Evolutionary conservation across 495 filamentous ascomycete species (phyloP), one percentile per base, ranked within the genome.

Genomic region (Penicillium paradoxum): DNA sequence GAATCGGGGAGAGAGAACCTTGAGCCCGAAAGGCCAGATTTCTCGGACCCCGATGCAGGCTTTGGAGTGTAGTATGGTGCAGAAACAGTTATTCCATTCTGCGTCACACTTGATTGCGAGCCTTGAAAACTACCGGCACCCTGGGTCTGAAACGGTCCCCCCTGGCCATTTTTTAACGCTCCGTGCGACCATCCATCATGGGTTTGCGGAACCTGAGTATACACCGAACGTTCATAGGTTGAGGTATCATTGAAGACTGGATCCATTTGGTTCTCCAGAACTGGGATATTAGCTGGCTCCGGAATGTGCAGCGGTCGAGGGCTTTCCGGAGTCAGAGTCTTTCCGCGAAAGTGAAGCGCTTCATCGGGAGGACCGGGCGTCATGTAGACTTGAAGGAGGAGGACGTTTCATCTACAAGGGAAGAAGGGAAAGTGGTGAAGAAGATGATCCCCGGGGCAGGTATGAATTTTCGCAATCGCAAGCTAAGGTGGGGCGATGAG

Each of bases 231-330:
- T 46, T 73, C 67, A 56, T 78, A 78, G 38, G 81, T 78, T 17
- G 83, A 75, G 22, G 81, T 85, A 62, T 85, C 82, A 70, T 87
- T 84, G 73, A 87, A 87, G 55, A 79, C 64, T 39, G 83, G 83
- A 70, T 89, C 84, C 77, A 82, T 88, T 68, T 87, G 84, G 59
- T 85, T 84, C 59, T 85, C 75, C 53, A 89, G 78, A 47, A 88
- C 79, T 17, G 86, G 83, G 45, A 88, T 85, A 58, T 82, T 87
- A 53, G 84, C 75, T 36, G 85, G 83, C 58, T 85, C 81, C 57
- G 86, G 80, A 59, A 84, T 75, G 67, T 88, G 83, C 57, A 88
- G 58, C 50, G 86, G 86, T 53, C 84, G 80, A 51, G 86, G 86
- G 64, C 84, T 87, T 60, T 87, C 80, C 58, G 86, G 86, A 67